phyloP scores from a whole-genome alignment of 495 filamentous ascomycete species.

The Xylaria flabelliformis region DNA sequence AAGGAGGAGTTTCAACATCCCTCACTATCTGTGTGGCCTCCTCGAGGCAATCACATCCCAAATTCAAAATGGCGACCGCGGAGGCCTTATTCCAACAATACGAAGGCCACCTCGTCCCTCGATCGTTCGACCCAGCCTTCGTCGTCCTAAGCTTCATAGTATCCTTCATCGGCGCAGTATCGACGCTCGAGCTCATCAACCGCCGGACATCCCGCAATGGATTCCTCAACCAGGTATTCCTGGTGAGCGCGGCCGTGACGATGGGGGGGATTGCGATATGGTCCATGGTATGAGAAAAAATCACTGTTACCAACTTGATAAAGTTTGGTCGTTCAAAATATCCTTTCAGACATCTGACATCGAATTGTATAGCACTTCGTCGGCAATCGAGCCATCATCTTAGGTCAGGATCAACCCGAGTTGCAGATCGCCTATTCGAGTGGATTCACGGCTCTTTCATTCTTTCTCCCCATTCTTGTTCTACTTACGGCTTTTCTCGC shows the following conservation, averaged over 20 bases:
- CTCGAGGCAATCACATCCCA: neutral
- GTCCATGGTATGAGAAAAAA: conserved; percentile 51
- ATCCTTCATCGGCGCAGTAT: conserved; percentile 76
- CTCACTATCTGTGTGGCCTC: neutral
- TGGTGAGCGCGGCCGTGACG: conserved; percentile 71
- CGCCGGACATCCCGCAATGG: conserved; percentile 71
- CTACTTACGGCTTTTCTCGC: conserved; percentile 74
- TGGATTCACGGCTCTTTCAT: conserved; percentile 76
- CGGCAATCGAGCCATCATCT: conserved; percentile 78
- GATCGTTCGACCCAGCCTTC: conserved; percentile 65
- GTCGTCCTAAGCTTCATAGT: conserved; percentile 79
- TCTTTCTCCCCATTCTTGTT: conserved; percentile 79
- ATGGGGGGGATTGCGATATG: conserved; percentile 86
- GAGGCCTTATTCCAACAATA: conserved; percentile 32
- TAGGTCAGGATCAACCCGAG: conserved; percentile 63
- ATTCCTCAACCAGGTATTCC: conserved; percentile 74
- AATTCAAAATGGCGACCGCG: conserved; percentile 30
- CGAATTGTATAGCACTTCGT: conserved; percentile 69
- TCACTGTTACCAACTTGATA: neutral
- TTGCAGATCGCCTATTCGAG: conserved; percentile 77
- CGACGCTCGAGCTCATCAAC: conserved; percentile 83
- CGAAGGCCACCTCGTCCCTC: conserved; percentile 53
- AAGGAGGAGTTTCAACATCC: neutral
- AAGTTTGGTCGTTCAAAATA: neutral
- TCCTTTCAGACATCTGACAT: neutral